phyloP scores from a whole-genome alignment of 192 early-diverging fungal species.

The Backusella tarrabulga region DNA sequence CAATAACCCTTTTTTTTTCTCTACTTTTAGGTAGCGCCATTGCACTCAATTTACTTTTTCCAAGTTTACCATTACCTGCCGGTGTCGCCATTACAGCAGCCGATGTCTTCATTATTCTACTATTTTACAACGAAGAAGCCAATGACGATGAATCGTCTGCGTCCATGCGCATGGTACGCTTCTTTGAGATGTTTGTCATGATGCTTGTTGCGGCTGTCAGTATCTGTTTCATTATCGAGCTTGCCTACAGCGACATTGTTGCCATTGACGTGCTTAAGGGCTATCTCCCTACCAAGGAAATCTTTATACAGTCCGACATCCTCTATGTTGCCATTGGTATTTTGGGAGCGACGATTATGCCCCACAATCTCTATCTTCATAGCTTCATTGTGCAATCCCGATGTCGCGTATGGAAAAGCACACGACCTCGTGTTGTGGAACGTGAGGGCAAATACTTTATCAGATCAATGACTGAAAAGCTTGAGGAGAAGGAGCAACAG shows the following conservation, averaged over 20 bases:
- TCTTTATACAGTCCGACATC: conserved; percentile 55
- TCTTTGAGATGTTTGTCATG: conserved; percentile 71
- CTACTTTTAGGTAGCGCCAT: conserved; percentile 64
- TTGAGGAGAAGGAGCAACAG: conserved; percentile 12
- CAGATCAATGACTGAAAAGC: background rate
- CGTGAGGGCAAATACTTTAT: conserved; percentile 5
- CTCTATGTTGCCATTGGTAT: conserved; percentile 79
- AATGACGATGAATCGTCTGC: background rate
- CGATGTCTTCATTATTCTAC: conserved; percentile 72
- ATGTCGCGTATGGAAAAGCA: conserved; percentile 24
- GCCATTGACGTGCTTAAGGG: conserved; percentile 63
- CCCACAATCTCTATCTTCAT: conserved; percentile 84
- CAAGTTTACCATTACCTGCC: conserved; percentile 58
- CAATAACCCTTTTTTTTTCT: too few relatives aligned
- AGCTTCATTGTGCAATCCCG: conserved; percentile 72
- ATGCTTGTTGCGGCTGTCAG: conserved; percentile 62
- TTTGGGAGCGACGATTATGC: conserved; percentile 73
- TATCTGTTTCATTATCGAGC: conserved; percentile 64
- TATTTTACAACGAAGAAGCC: conserved; percentile 56
- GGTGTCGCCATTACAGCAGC: conserved; percentile 75
- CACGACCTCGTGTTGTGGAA: conserved; percentile 14
- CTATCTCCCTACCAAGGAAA: conserved; percentile 52
- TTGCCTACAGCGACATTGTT: conserved; percentile 57
- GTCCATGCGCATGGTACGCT: conserved; percentile 44
- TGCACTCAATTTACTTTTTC: conserved; percentile 73